Base-by-base conservation (phyloP, 306 rosid genomes). In the Casuarina equisetifolia region DNA sequence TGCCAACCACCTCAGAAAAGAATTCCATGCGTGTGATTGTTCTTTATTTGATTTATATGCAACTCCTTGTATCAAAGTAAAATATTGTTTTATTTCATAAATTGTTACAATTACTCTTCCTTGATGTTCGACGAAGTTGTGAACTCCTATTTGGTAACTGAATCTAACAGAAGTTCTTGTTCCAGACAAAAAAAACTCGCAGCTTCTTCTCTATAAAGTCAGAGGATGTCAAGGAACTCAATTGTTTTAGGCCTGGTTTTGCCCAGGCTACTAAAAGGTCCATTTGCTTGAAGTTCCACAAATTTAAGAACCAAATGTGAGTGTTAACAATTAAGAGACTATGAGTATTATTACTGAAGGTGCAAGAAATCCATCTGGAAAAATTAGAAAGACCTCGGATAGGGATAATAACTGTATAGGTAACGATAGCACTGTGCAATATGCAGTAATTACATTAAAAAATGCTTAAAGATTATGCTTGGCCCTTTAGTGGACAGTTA, bases 1-100 rank as follows among this genome's bases (percentile, higher is more conserved):
- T 63, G 69, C 38, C 69, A 36, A 36, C 45, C 69, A 62, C 43
- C 20, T 63, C 13, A 32, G 66, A 59, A 59, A 63, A 38, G 69
- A 63, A 63, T 1, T 39, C 45, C 38, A 63, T 53, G 59, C 59
- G 6, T 54, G 44, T 5, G 11, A 36, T 63, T 38, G 25, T 63
- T 63, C 69, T 63, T 63, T 63, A 6, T 54, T 54, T n/a, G 17
- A 25, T n/a, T 54, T 54, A 19, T 54, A 38, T 63, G 20, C 19
- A 63, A 63, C 19, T 63, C 46, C 44, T 38, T 63, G 46, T 38
- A 15, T 20, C 6, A 2, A 63, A 16, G 19, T 5, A 16, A 12
- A 63, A 16, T 4, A 43, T 15, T 62, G 12, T 12, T 35, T 62
- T 38, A 16, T 48, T 9, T 48, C 51, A 3, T 48, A 48, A 8